Evolutionary conservation across 768 basidiomycete genomes (phyloP), one percentile per base, ranked within the genome.

Genomic region (Leucocoprinus sp.): DNA sequence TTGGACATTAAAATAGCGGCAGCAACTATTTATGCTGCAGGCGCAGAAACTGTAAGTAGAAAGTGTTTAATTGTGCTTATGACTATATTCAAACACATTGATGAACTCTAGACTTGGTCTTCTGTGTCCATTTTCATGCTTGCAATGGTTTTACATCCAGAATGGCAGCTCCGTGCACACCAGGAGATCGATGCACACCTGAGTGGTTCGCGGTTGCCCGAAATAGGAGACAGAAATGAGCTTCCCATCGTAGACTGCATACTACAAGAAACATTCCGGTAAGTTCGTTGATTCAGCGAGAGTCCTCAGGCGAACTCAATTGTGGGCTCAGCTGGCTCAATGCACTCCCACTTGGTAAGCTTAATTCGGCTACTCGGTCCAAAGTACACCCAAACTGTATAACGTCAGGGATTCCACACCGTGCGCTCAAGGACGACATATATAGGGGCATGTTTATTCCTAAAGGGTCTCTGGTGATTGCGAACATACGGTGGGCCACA

Each of bases 391-490:
- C 17, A 15, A 9, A 6, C 8, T 22, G 3, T 14, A 21, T 44
- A 29, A 17, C 9, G 14, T 42, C 33, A 82, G 82, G 69, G 42
- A 66, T 84, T 34, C 82, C 82, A 0, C 82, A 84, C 49, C 68
- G 79, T 31, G 51, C 78, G 53, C 77, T 71, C 65, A 71, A 82
- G 55, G 77, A 84, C 50, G 80, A 85, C 53, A 59, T 78, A 26
- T 84, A 82, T 56, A 58, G 60, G 41, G 75, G 71, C 5, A 69
- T 70, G 65, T 64, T 69, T 45, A 74, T 84, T 42, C 80, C 81
- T 23, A 75, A 78, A 56, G 82, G 82, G 3, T 70, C 80, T 3
- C 55, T 80, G 49, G 56, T 82, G 15, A 77, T 83, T 50, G 73
- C 70, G 6, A 84, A 84, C 54, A 72, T 79, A 38, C 82, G 80